Base-by-base conservation (phyloP, 345 rosid genomes). In the Hibiscus mutabilis region DNA sequence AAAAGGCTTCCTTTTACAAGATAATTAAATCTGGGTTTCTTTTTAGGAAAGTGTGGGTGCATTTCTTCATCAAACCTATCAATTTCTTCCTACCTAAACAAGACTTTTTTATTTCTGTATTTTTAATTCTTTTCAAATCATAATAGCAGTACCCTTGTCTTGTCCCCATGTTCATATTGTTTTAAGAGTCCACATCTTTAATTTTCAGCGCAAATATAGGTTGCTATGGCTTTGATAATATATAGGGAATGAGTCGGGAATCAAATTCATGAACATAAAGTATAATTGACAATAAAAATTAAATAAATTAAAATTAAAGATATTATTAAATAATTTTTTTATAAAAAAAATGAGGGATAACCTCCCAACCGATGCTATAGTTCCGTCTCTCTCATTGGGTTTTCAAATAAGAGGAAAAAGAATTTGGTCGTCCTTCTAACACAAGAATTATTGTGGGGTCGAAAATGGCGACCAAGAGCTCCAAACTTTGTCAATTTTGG, bases 81-180 rank as follows among this genome's bases (percentile, higher is more conserved):
- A 76, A 77, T 77, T 73, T 77, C 68, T 75, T 77, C 84, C 67
- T 73, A 87, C 88, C 91, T 77, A 84, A 84, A 83, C 84, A 19
- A 80, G 88, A 87, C 88, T 87, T 86, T 83, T 69, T 84, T 82
- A 72, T 1, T 40, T 69, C 8, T 19, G 59, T 11, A 18, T 55
- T 55, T 21, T 10, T 7, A 55, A 57, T 24, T 57, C 27, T 70
- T 77, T 79, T 74, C 66, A 31, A 25, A 46, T 73, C 79, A 73
- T 37, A 13, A 13, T 37, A 69, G 19, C 49, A 40, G 12, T 40
- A 66, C 59, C 73, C 35, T 69, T 73, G 61, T 75, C 72, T 70
- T 70, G 71, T 75, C 78, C 72, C 74, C 66, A 58, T 66, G 73
- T 67, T 74, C 76, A 73, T 70, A 31, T 44, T 56, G 51, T 47